Conservation (phyloP, 1,139 yeast genomes). For the Geotrichum siamense region DNA sequence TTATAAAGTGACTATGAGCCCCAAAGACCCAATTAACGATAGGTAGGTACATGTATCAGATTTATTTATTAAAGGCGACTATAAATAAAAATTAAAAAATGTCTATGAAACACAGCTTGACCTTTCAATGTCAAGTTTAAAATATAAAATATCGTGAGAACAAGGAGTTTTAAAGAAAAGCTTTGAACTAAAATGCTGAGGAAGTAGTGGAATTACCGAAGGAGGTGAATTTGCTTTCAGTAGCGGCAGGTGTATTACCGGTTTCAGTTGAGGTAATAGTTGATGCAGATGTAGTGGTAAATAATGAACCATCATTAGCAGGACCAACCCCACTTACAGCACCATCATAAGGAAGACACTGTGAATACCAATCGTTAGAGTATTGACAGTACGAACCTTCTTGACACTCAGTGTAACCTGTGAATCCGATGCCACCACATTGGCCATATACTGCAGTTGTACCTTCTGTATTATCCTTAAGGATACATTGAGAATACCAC, state of each 20-base stretch:
- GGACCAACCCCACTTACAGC: constrained; percentile 6
- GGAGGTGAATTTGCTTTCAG: not conserved
- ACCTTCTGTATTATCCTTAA: constrained; percentile 3
- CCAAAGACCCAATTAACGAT: no score
- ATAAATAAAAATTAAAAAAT: no score
- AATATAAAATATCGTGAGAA: no score
- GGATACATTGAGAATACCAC: constrained; percentile 15
- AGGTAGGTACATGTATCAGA: no score
- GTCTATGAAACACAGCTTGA: no score
- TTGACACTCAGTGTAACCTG: constrained; percentile 17
- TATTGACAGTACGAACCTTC: constrained; percentile 10
- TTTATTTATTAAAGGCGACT: no score
- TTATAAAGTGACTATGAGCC: no score
- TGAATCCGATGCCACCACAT: constrained; percentile 14
- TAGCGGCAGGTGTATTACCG: not conserved
- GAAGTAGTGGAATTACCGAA: not conserved
- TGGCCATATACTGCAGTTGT: constrained; percentile 12
- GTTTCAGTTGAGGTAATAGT: not conserved
- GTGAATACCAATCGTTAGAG: constrained; percentile 11
- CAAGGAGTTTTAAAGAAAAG: no score
- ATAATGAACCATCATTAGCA: not conserved
- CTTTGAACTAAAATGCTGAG: no score
- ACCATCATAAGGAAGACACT: constrained; percentile 7
- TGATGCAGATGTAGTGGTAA: not conserved
- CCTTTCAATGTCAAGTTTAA: no score